Percentiles rank a stretch among this genome's conserved stretches.
Conservation (phyloP, 2,329 filamentous ascomycete genomes). For the Kalaharituber pfeilii region DNA sequence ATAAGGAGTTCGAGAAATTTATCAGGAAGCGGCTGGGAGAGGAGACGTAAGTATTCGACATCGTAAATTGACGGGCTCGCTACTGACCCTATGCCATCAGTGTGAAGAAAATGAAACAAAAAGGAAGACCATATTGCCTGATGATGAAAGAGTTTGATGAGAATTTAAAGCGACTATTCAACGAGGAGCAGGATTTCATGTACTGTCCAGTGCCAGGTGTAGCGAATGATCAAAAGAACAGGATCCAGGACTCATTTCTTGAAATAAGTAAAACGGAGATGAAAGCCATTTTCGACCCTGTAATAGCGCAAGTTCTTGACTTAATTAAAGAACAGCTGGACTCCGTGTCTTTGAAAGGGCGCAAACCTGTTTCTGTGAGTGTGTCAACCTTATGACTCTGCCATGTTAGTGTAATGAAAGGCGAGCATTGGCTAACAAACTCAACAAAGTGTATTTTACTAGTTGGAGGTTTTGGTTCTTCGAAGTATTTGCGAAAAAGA, state of each 20-base stretch:
- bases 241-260: background rate
- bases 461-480: background rate
- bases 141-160: background rate
- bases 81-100: background rate
- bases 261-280: constrained; percentile 18
- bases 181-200: background rate
- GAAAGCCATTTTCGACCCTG: constrained; percentile 18
- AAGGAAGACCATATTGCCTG: background rate
- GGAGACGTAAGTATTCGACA: background rate
- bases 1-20: background rate
- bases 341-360: background rate
- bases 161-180: background rate
- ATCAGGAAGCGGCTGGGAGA: background rate
- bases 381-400: background rate
- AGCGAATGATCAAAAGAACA: background rate
- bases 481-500: background rate
- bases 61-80: background rate
- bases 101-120: background rate
- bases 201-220: background rate
- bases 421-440: too few species aligned
- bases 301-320: constrained; percentile 17
- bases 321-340: constrained; percentile 18
- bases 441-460: background rate
- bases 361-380: background rate
- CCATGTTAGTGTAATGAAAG: background rate